Conservation (phyloP, 805 yeast genomes). For the Candida koratica region DNA sequence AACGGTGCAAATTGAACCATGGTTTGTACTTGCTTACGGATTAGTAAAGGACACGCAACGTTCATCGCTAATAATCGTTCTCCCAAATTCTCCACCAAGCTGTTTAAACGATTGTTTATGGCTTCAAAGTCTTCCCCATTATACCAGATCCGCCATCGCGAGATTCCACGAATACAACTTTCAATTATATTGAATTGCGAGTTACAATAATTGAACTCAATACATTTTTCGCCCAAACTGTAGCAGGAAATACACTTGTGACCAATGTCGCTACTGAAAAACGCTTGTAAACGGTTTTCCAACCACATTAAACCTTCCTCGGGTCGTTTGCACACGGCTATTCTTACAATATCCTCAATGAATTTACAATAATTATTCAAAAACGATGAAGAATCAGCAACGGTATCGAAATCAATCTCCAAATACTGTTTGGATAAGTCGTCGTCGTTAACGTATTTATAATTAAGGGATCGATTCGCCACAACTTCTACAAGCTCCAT, state of each 20-base stretch:
- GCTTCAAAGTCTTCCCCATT: constrained; percentile 50
- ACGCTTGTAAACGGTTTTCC: constrained; percentile 63
- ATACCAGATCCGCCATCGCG: constrained; percentile 96
- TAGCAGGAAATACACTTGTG: constrained; percentile 53
- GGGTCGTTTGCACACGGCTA: constrained; percentile 82
- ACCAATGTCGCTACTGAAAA: constrained; percentile 71
- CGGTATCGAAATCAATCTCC: constrained; percentile 84
- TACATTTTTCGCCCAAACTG: constrained; percentile 52
- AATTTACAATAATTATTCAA: constrained; percentile 75
- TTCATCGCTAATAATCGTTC: constrained; percentile 71
- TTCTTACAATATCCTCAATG: constrained; percentile 86
- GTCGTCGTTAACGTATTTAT: constrained; percentile 62
- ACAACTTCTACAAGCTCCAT: constrained; percentile 71
- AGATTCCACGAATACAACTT: constrained; percentile 84
- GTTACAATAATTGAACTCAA: constrained; percentile 70
- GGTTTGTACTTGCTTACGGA: constrained; percentile 85
- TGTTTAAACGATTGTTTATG: constrained; percentile 48
- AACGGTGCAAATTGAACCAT: constrained; percentile 92
- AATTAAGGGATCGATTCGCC: constrained; percentile 74
- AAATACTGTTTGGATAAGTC: constrained; percentile 61
- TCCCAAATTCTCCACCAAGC: constrained; percentile 64
- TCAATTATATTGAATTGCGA: constrained; percentile 85
- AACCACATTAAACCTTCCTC: constrained; percentile 80
- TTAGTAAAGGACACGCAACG: constrained; percentile 72
- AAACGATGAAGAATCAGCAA: constrained; percentile 73